These are phyloP conservation scores for Coleophoma cylindrospora DNA, from an alignment of 2,329 filamentous ascomycete species.

Conservation along the genomic window DNA sequence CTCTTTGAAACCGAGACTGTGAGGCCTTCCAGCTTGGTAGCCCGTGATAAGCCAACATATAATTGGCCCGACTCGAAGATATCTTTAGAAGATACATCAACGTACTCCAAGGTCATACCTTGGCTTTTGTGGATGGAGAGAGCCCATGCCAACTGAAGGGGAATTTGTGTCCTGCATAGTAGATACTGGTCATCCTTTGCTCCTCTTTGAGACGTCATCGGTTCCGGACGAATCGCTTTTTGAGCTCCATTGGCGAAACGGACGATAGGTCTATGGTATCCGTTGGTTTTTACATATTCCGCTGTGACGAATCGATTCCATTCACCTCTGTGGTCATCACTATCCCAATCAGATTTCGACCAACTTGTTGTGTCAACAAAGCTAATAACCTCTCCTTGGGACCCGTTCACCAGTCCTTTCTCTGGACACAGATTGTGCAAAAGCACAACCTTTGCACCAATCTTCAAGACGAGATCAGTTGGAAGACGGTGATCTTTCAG, in stretches of 20 bases:
- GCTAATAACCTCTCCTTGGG: slow-evolving; percentile 18
- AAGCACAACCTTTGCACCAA: slow-evolving; percentile 22
- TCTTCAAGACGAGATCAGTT: slow-evolving; percentile 11
- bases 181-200: slow-evolving; percentile 9
- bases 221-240: slow-evolving; percentile 6
- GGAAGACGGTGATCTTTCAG: slow-evolving; percentile 15
- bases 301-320: background rate
- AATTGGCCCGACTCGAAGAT: slow-evolving; percentile 22
- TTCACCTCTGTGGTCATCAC: background rate
- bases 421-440: slow-evolving; percentile 12
- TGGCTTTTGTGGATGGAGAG: slow-evolving; percentile 96
- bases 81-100: slow-evolving; percentile 17
- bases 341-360: background rate
- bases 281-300: background rate
- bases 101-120: slow-evolving; percentile 61
- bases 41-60: slow-evolving; percentile 22
- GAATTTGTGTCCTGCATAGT: slow-evolving; percentile 40
- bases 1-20: slow-evolving; percentile 15
- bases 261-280: slow-evolving; percentile 9
- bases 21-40: slow-evolving; percentile 16
- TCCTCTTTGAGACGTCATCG: slow-evolving; percentile 6
- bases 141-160: slow-evolving; percentile 90
- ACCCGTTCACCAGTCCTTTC: slow-evolving; percentile 21
- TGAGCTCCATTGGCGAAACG: slow-evolving; percentile 13
- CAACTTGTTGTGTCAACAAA: slow-evolving; percentile 10